Evolutionary conservation across 179 eudicot genomes (phyloP).

Genomic region (Amaranthus tricolor): DNA sequence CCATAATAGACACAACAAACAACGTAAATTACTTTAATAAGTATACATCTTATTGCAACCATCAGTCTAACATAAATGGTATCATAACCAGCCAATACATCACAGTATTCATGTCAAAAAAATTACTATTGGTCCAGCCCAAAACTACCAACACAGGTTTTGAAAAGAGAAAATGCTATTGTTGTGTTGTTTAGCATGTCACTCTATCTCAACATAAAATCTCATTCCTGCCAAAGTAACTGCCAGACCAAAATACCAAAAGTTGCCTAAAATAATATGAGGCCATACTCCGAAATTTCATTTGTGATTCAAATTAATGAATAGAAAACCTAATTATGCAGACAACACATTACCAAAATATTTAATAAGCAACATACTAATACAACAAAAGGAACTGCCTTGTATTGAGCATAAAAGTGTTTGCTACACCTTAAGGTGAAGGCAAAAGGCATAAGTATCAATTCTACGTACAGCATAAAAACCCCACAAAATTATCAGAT

Average conservation of each 20-base stretch:
- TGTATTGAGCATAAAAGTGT: not conserved
- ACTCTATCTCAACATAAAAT: not conserved
- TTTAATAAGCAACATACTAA: not conserved
- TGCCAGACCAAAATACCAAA: too few species aligned
- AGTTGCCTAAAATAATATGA: too few species aligned
- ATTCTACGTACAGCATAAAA: not conserved
- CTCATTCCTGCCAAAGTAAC: too few species aligned
- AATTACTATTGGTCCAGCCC: too few species aligned
- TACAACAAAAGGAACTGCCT: slow-evolving; percentile 1
- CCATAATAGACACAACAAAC: not conserved
- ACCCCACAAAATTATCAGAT: not conserved
- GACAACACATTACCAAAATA: not conserved
- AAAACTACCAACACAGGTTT: not conserved
- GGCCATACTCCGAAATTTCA: too few species aligned
- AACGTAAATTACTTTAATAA: not conserved
- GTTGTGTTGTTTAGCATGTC: not conserved
- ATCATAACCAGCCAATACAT: not conserved
- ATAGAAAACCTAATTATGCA: not conserved
- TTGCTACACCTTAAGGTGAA: not conserved
- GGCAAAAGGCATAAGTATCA: not conserved
- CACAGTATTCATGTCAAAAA: not conserved
- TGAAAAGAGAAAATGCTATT: not conserved
- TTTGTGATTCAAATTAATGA: not conserved
- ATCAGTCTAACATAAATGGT: not conserved
- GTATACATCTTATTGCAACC: not conserved